Evolutionary conservation across 2,329 filamentous ascomycete species (phyloP), one percentile per base, ranked within the genome.

Genomic region (Calcarisporium arbuscula): DNA sequence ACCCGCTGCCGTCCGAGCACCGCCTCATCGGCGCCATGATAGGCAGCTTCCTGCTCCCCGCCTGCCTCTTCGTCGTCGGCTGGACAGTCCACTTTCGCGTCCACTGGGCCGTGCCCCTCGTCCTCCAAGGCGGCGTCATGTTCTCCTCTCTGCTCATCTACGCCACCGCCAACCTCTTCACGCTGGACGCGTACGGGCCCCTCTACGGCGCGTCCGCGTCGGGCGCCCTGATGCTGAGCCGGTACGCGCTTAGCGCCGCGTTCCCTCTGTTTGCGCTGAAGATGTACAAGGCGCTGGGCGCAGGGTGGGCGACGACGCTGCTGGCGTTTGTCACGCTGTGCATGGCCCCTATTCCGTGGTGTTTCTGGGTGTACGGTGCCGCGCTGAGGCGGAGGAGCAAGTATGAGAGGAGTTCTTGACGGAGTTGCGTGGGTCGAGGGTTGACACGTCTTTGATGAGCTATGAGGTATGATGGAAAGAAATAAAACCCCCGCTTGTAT

Each of bases 11-110:
- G 1, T 77, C 81, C 0, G 82, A 87, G 57, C 71, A 77, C 8
- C 70, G 82, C 15, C 64, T 88, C 3, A 72, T 74, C 0, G 68
- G 74, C 5, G 70, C 70, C 30, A 70, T 84, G 41, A 50, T 84
- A 22, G 82, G 80, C 8, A 73, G 72, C 11, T 53, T 82, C 15
- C 61, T 71, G 4, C 60, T 86, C 4, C 82, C 82, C 4, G 51
- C 79, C 14, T 75, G 78, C 5, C 61, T 84, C 14, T 82, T 84
- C 64, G 76, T 74, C 66, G 82, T 82, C 45, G 79, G 77, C 2
- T 84, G 79, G 79, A 82, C 79, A 5, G 49, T 47, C 6, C 41
- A 51, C 26, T 37, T 37, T 30, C 39, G 33, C 7, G 44, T 46
- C 4, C 45, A 50, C 32, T 51, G 47, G 45, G 38, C 47, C 15